Base-by-base conservation (phyloP, 192 early-diverging fungal genomes). In the Mortierella claussenii region DNA sequence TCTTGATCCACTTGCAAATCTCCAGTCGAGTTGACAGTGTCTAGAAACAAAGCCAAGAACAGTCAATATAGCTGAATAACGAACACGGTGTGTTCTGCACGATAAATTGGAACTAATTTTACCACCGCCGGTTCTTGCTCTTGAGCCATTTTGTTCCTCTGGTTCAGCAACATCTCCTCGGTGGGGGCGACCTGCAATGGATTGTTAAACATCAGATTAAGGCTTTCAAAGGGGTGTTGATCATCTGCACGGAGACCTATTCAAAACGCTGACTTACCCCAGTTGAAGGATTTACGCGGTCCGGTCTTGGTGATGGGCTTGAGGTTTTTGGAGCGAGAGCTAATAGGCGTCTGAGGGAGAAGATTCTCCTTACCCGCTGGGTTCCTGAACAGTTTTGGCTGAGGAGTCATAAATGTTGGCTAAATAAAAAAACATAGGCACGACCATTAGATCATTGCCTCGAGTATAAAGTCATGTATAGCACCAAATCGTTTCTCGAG, bases 341-440 rank as follows among this genome's bases (percentile, higher is more conserved):
- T 40, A 1, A 59, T 15, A 7, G 55, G 30, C 2, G 66, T 60
- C 57, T 45, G 26, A 31, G 66, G 66, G 6, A 43, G 34, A 20
- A 36, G 36, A 24, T 69, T 69, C 24, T 69, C 66, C 23, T 69
- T 69, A 37, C 66, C 66, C 18, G 49, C n/a, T 15, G 66, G 48
- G 37, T 48, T 69, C 56, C 31, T 58, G 56, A 51, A 69, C 26
- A 34, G 21, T 28, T 34, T 60, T 20, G 24, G 46, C 12, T 40
- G 55, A 20, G 55, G 55, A 20, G 45, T n/a, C 20, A 36, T 23
- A 27, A 58, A 68, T 9, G 10, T 15, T 30, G 46, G 46, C 55
- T 58, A 58, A 1, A 12, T 30, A 2, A n/a, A 51, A 18, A n/a
- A n/a, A n/a, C n/a, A n/a, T n/a, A n/a, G n/a, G n/a, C n/a, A n/a